phyloP scores from a whole-genome alignment of 129 eudicot species.

The Flaveria ramosissima region DNA sequence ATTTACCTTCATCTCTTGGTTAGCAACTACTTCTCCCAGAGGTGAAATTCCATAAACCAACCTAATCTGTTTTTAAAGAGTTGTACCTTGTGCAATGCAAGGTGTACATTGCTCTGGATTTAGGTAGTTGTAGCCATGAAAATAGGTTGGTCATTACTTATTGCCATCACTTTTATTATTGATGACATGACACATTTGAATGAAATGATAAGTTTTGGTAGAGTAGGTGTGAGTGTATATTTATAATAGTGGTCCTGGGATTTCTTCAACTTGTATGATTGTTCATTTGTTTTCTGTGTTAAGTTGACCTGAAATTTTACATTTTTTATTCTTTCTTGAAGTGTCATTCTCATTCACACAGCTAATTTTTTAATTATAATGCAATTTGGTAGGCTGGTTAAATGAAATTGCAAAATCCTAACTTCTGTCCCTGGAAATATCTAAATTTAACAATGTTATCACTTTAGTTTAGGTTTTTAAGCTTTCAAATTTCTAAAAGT shows the following conservation, averaged over 20 bases:
- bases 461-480: slow-evolving; percentile 10
- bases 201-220: slow-evolving; percentile 45
- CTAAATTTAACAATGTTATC: not conserved
- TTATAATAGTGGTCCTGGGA: slow-evolving; percentile 53
- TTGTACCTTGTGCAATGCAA: slow-evolving; percentile 23
- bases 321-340: slow-evolving; percentile 31
- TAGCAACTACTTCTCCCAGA: slow-evolving; percentile 7
- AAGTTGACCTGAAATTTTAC: slow-evolving; percentile 28
- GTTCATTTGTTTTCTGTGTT: slow-evolving; percentile 23
- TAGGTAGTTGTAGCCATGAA: slow-evolving; percentile 13
- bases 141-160: slow-evolving; percentile 23
- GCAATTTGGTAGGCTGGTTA: slow-evolving; percentile 32
- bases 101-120: slow-evolving; percentile 24
- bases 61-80: not conserved
- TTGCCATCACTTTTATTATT: slow-evolving; percentile 29
- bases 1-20: slow-evolving; percentile 11
- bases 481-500: not conserved
- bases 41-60: slow-evolving; percentile 3
- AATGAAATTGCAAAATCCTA: not conserved
- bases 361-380: slow-evolving; percentile 27
- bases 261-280: slow-evolving; percentile 36
- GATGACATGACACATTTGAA: slow-evolving; percentile 38
- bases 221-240: slow-evolving; percentile 48
- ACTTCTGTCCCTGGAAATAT: slow-evolving; percentile 7
- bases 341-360: slow-evolving; percentile 34